Base-by-base conservation (phyloP, 768 basidiomycete genomes). In the Leucosporidium yakuticum region DNA sequence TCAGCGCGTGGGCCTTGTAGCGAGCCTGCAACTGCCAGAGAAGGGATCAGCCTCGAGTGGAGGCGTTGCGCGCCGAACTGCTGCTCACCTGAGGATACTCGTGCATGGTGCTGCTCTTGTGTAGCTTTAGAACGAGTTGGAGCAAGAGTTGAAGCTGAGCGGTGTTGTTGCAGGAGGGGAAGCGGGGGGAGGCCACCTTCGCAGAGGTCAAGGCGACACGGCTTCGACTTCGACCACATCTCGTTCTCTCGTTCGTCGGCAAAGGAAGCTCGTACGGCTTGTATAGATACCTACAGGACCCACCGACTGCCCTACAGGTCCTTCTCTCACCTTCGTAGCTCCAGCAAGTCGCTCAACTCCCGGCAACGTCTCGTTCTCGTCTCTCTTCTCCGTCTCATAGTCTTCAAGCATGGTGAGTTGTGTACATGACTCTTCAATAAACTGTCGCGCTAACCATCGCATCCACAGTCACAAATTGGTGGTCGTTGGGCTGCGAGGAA, bases 401-500 rank as follows among this genome's bases (percentile, higher is more conserved):
- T 34, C 47, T 21, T 8, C 11, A 53, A 27, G 27, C 31, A 57
- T 57, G 56, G 56, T 57, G 20, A 11, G 56, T 36, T n/a, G 32
- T 9, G 4, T 57, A 2, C 19, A 4, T 57, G 29, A 4, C 5
- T 21, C 8, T 5, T 8, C 9, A 9, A 5, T 29, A 21, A 4
- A 25, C 56, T 48, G n/a, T 31, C 29, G 31, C 48, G 29, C 55
- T 29, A 15, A 44, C 29, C 55, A 2, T 2, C 29, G 9, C 29
- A 20, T 9, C 25, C 2, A 14, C 55, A 27, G 34, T 49, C 29
- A 21, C 21, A 29, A 4, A 23, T 17, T 12, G 47, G 47, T 32
- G 57, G 49, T 9, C 66, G 66, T 6, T 67, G 66, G 66, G 55
- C 55, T 27, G 61, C 61, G 0, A 55, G 66, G 12, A 57, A 57